phyloP scores from a whole-genome alignment of 2,329 filamentous ascomycete species.

The Pseudomassariella vexata region DNA sequence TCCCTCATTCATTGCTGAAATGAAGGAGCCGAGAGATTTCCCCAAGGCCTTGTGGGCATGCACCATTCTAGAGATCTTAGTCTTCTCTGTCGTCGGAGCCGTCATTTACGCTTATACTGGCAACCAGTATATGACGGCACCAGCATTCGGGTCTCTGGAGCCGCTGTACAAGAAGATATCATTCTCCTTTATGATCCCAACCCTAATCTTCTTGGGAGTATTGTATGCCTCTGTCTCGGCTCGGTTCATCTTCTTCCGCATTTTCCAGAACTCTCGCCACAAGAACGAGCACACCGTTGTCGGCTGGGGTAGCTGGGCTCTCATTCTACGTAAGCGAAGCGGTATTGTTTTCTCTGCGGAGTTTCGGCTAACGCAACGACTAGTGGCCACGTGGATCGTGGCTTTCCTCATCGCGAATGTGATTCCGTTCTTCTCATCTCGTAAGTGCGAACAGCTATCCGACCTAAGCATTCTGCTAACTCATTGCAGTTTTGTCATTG shows the following conservation, averaged over 20 bases:
- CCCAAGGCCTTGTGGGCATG: slow-evolving; percentile 90
- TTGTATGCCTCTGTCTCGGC: slow-evolving; percentile 86
- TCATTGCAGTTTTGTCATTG: slow-evolving; percentile 50
- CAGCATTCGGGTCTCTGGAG: slow-evolving; percentile 79
- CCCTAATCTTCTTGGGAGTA: slow-evolving; percentile 85
- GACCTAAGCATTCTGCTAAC: slow-evolving; percentile 16
- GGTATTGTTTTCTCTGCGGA: slow-evolving; percentile 4
- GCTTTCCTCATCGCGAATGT: slow-evolving; percentile 90
- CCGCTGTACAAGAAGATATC: slow-evolving; percentile 80
- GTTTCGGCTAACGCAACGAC: slow-evolving; percentile 8
- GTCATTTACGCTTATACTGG: slow-evolving; percentile 85
- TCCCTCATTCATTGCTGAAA: slow-evolving; percentile 92
- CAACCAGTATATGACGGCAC: slow-evolving; percentile 80
- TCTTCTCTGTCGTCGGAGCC: slow-evolving; percentile 77
- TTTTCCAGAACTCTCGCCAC: slow-evolving; percentile 76
- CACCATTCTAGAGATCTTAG: slow-evolving; percentile 79
- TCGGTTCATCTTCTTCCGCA: slow-evolving; percentile 85
- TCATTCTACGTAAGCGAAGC: slow-evolving; percentile 53
- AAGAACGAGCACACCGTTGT: slow-evolving; percentile 73
- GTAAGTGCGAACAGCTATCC: slow-evolving; percentile 35
- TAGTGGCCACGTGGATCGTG: slow-evolving; percentile 68
- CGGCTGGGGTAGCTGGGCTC: slow-evolving; percentile 75
- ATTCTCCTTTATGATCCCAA: slow-evolving; percentile 94
- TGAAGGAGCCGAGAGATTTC: slow-evolving; percentile 76
- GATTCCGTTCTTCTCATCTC: slow-evolving; percentile 86